Conservation (phyloP, 2,329 filamentous ascomycete species). For the Aspergillus fijiensis region DNA sequence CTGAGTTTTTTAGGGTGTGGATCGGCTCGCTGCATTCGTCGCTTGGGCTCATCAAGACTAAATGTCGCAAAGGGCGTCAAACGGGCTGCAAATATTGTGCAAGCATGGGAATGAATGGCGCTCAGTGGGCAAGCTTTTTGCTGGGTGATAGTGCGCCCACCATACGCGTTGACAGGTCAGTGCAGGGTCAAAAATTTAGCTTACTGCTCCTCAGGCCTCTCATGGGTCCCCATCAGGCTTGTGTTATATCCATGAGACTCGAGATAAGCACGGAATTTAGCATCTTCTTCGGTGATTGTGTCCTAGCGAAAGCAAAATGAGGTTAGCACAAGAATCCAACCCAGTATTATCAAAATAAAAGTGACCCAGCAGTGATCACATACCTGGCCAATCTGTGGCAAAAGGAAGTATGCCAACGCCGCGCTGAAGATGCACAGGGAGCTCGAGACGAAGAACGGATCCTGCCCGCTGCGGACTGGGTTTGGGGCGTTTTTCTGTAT, state of each 20-base stretch:
- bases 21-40: neutral
- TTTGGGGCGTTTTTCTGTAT: constrained; percentile 60
- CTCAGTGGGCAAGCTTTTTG: neutral
- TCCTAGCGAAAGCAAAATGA: constrained; percentile 40
- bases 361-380: neutral
- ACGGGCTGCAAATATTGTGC: neutral
- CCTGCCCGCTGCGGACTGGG: constrained; percentile 66
- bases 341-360: neutral
- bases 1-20: neutral
- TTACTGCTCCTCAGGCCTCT: neutral
- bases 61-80: neutral
- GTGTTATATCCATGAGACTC: constrained; percentile 75
- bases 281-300: constrained; percentile 77
- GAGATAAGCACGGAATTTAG: constrained; percentile 71
- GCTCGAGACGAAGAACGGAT: constrained; percentile 83
- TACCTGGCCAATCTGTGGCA: constrained; percentile 69
- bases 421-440: constrained; percentile 73
- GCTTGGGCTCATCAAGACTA: neutral
- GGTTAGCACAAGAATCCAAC: neutral
- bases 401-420: constrained; percentile 60
- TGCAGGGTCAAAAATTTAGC: neutral
- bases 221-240: constrained; percentile 49
- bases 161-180: neutral
- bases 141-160: neutral
- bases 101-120: neutral